Evolutionary conservation across 768 basidiomycete genomes (phyloP).

Genomic region (Rhodotorula graminis): DNA sequence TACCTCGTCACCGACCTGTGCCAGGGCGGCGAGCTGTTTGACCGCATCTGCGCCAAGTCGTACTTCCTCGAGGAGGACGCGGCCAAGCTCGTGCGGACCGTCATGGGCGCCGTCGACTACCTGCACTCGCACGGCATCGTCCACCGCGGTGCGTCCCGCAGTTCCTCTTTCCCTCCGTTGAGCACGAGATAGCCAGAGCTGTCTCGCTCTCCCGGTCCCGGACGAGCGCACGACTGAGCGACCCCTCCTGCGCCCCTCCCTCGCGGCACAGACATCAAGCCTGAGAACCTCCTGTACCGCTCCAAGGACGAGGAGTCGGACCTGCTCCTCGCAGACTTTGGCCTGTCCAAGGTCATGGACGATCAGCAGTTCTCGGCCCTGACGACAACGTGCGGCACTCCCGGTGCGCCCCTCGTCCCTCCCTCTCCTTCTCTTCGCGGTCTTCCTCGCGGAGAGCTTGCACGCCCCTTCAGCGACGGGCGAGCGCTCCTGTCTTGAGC

Average conservation of each 20-base stretch:
- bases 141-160: conserved; percentile 59
- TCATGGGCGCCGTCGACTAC: conserved; percentile 80
- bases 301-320: conserved; percentile 82
- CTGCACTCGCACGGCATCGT: conserved; percentile 89
- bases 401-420: conserved; percentile 18
- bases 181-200: too few species aligned
- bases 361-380: conserved; percentile 79
- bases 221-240: too few species aligned
- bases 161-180: too few species aligned
- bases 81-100: conserved; percentile 76
- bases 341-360: conserved; percentile 75
- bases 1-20: conserved; percentile 95
- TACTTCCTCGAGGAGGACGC: conserved; percentile 90
- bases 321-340: conserved; percentile 97
- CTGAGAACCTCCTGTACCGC: conserved; percentile 94
- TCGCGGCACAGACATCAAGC: conserved; percentile 66
- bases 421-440: too few species aligned
- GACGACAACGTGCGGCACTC: conserved; percentile 94
- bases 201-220: too few species aligned
- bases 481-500: too few species aligned
- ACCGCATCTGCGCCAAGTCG: conserved; percentile 96
- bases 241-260: too few species aligned
- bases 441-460: too few species aligned
- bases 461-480: too few species aligned
- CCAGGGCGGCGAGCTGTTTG: conserved; percentile 86